phyloP scores from a whole-genome alignment of 345 rosid genomes.

The Arabidopsis thaliana region DNA sequence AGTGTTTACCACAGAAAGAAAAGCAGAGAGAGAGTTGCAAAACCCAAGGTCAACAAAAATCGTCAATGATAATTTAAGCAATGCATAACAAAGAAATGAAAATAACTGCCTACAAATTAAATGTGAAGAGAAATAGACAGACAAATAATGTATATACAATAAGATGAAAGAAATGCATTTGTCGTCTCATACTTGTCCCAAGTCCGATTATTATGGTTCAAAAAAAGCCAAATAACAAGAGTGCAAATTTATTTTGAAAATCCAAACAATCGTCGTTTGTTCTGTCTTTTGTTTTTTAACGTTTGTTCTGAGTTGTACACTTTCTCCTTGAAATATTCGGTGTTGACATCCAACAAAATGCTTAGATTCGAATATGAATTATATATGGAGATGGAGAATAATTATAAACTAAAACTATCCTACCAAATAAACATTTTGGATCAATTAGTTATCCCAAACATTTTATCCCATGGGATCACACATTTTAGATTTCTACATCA shows the following conservation, averaged over 20 bases:
- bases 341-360: constrained; percentile 40
- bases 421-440: constrained; percentile 1
- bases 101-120: not conserved
- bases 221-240: constrained; percentile 35
- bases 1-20: constrained; percentile 6
- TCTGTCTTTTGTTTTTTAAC: constrained; percentile 25
- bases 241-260: constrained; percentile 10
- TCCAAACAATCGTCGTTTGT: constrained; percentile 4
- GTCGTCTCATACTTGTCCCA: constrained; percentile 40
- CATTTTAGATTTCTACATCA: not conserved
- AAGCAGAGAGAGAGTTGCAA: constrained; percentile 14
- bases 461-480: not conserved
- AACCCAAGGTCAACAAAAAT: constrained; percentile 31
- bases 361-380: constrained; percentile 21
- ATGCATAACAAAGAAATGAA: not conserved
- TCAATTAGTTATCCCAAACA: not conserved
- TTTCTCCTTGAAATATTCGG: constrained; percentile 39
- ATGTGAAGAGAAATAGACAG: not conserved
- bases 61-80: constrained; percentile 8
- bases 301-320: constrained; percentile 25
- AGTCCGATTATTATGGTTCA: constrained; percentile 15
- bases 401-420: not conserved
- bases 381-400: not conserved
- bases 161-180: constrained; percentile 34
- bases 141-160: constrained; percentile 8